Percentiles rank a stretch among this genome's conserved stretches.
Conservation (phyloP, 352 stramenopile genomes). For the Aphanomyces euteiches region DNA sequence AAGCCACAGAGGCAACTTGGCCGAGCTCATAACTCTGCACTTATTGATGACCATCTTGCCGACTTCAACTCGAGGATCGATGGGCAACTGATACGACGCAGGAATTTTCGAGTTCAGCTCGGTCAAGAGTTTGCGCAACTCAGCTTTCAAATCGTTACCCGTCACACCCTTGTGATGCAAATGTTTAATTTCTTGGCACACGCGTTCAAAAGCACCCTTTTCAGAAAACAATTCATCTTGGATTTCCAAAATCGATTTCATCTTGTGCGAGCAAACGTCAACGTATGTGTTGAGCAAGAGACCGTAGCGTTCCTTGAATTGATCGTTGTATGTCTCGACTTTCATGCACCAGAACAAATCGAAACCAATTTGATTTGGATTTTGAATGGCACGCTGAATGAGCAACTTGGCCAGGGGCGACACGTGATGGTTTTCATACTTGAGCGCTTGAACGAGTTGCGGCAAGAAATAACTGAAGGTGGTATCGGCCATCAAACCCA, state of each 20-base stretch:
- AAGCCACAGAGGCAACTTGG: slow-evolving; percentile 86
- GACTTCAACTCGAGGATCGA: slow-evolving; percentile 84
- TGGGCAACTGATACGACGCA: slow-evolving; percentile 80
- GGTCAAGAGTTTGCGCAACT: slow-evolving; percentile 73
- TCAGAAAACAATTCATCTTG: slow-evolving; percentile 81
- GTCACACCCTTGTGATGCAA: slow-evolving; percentile 75
- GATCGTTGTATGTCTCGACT: slow-evolving; percentile 78
- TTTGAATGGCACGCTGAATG: slow-evolving; percentile 83
- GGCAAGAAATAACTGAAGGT: slow-evolving; percentile 87
- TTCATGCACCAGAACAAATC: slow-evolving; percentile 90
- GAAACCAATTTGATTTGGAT: slow-evolving; percentile 86
- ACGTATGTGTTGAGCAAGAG: slow-evolving; percentile 81
- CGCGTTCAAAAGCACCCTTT: slow-evolving; percentile 76
- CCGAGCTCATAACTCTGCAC: slow-evolving; percentile 86
- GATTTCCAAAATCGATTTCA: slow-evolving; percentile 88
- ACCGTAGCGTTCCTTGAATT: slow-evolving; percentile 80
- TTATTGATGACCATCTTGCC: slow-evolving; percentile 83
- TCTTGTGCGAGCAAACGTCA: slow-evolving; percentile 86
- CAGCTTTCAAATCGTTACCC: slow-evolving; percentile 77
- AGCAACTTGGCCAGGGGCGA: slow-evolving; percentile 70
- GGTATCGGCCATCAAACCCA: slow-evolving; percentile 77
- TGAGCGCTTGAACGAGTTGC: slow-evolving; percentile 86
- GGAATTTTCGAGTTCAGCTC: slow-evolving; percentile 78
- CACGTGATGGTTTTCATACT: slow-evolving; percentile 86
- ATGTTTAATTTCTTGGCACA: slow-evolving; percentile 77